Percentiles rank a stretch among this genome's conserved stretches.
Evolutionary conservation across 1,139 yeast genomes (phyloP).

Genomic region (Maudiozyma humilis): DNA sequence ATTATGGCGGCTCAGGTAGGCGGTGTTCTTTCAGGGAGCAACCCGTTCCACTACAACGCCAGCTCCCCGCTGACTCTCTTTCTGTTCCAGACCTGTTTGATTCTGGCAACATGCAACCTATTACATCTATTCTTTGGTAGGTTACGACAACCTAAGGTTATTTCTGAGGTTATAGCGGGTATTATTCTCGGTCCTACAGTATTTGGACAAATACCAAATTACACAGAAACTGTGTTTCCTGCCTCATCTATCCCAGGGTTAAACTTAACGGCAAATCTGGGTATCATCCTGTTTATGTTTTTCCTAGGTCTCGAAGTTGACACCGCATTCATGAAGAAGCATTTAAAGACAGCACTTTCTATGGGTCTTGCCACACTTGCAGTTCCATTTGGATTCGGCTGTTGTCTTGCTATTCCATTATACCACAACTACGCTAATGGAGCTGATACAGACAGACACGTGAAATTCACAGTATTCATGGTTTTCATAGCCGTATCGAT

Average conservation of each 20-base stretch:
- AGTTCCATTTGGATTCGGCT: conserved; percentile 70
- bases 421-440: conserved; percentile 43
- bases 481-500: conserved; percentile 73
- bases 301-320: conserved; percentile 76
- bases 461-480: conserved; percentile 64
- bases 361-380: conserved; percentile 68
- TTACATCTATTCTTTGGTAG: conserved; percentile 51
- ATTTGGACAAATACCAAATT: conserved; percentile 60
- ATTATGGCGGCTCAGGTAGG: conserved; percentile 33
- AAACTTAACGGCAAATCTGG: conserved; percentile 60
- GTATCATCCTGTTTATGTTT: conserved; percentile 64
- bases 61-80: conserved; percentile 31
- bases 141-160: conserved; percentile 65
- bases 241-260: conserved; percentile 51
- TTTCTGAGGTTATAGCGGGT: conserved; percentile 72
- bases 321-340: conserved; percentile 49
- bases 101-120: conserved; percentile 35
- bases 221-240: conserved; percentile 59
- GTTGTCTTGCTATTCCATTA: conserved; percentile 59
- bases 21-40: conserved; percentile 62
- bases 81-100: conserved; percentile 27
- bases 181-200: conserved; percentile 62
- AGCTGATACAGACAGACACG: conserved; percentile 31
- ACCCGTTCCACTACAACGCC: conserved; percentile 54
- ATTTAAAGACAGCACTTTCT: conserved; percentile 50